phyloP scores from a whole-genome alignment of 2,329 filamentous ascomycete species.

The Hypoxylon sp. region DNA sequence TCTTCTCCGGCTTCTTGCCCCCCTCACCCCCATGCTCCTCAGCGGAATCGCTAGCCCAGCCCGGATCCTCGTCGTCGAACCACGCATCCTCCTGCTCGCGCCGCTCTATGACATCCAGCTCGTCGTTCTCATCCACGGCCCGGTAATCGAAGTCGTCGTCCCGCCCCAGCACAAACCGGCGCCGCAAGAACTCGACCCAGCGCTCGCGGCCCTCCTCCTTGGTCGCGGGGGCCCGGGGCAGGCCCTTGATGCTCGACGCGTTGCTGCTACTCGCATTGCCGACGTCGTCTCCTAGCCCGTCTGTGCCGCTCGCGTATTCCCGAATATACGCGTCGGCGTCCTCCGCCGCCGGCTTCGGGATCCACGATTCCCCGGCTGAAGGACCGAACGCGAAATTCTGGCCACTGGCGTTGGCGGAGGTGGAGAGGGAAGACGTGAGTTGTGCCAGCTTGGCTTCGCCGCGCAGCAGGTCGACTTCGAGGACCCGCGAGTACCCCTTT shows the following conservation, averaged over 20 bases:
- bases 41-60: conserved; percentile 67
- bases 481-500: conserved; percentile 83
- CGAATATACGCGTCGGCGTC: conserved; percentile 45
- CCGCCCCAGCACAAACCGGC: conserved; percentile 80
- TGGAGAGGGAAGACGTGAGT: conserved; percentile 20
- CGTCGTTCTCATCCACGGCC: conserved; percentile 78
- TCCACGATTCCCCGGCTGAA: conserved; percentile 17
- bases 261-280: conserved; percentile 79
- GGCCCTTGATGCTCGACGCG: conserved; percentile 63
- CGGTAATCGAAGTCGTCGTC: conserved; percentile 86
- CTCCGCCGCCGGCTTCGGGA: conserved; percentile 36
- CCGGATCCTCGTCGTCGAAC: conserved; percentile 84
- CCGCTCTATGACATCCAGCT: conserved; percentile 74
- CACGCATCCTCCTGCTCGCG: conserved; percentile 80
- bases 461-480: conserved; percentile 82
- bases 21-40: conserved; percentile 47
- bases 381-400: conserved; percentile 6
- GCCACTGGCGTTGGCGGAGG: background rate
- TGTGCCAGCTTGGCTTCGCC: conserved; percentile 78
- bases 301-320: conserved; percentile 42
- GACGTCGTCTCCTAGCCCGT: conserved; percentile 67
- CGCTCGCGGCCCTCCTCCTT: conserved; percentile 76
- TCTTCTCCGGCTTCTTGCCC: conserved; percentile 48
- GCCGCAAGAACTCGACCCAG: conserved; percentile 80
- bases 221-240: conserved; percentile 54